phyloP scores from a whole-genome alignment of 2,329 filamentous ascomycete species.

The Alternaria solani region DNA sequence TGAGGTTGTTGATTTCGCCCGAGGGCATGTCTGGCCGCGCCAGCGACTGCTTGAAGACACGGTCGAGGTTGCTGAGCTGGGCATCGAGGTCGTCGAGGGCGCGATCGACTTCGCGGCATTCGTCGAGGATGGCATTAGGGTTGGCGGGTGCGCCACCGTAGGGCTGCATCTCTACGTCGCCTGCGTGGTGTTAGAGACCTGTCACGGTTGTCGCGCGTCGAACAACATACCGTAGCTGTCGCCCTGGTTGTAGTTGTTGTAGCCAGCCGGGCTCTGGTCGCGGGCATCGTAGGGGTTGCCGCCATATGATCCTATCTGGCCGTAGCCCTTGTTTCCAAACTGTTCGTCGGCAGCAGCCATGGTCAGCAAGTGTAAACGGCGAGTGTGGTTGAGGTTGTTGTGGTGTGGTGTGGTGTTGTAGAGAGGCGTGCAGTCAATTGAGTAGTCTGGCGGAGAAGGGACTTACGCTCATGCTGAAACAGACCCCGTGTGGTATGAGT shows the following conservation, averaged over 20 bases:
- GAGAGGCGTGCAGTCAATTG: conserved; percentile 15
- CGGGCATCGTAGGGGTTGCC: conserved; percentile 56
- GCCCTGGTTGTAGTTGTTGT: conserved; percentile 62
- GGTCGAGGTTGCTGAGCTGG: conserved; percentile 75
- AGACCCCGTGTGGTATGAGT: conserved; percentile 42
- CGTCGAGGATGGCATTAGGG: conserved; percentile 81
- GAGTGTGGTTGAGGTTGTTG: conserved; percentile 17
- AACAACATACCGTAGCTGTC: conserved; percentile 43
- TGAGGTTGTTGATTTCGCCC: conserved; percentile 75
- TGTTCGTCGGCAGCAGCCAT: conserved; percentile 40
- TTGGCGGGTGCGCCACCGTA: conserved; percentile 57
- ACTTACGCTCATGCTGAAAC: conserved; percentile 54
- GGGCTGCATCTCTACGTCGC: conserved; percentile 73
- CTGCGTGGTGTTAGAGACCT: conserved; percentile 34
- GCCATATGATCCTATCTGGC: conserved; percentile 52
- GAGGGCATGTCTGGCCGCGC: conserved; percentile 77
- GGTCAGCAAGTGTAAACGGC: conserved; percentile 22
- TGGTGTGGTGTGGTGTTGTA: background rate
- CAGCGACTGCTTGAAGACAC: conserved; percentile 75
- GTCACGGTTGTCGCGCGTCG: conserved; percentile 36
- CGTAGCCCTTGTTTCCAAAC: conserved; percentile 53
- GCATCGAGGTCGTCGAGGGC: conserved; percentile 77
- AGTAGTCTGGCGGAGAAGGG: conserved; percentile 22
- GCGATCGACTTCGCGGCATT: conserved; percentile 80
- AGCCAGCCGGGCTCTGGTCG: conserved; percentile 52